Percentiles rank a stretch among this genome's conserved stretches.
Evolutionary conservation across 2,329 filamentous ascomycete species (phyloP).

Genomic region (Aspergillus melleus): DNA sequence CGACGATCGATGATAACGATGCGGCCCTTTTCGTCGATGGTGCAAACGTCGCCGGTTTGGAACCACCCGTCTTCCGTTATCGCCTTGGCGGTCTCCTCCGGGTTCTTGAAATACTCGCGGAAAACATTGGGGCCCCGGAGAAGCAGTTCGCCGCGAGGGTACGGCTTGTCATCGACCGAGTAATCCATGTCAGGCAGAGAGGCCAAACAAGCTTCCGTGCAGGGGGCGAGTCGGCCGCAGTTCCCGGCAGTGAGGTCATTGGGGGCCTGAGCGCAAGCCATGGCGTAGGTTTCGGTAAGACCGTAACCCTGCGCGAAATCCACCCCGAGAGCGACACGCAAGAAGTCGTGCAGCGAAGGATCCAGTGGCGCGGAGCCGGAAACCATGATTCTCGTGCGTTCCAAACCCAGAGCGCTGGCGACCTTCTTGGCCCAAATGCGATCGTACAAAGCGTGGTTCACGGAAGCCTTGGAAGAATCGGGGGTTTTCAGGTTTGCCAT

Average conservation of each 20-base stretch:
- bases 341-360: slow-evolving; percentile 81
- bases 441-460: slow-evolving; percentile 50
- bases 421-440: slow-evolving; percentile 92
- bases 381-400: slow-evolving; percentile 71
- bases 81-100: slow-evolving; percentile 79
- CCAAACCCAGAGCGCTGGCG: slow-evolving; percentile 75
- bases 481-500: slow-evolving; percentile 73
- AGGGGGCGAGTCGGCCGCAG: slow-evolving; percentile 71
- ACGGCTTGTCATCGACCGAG: slow-evolving; percentile 78
- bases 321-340: slow-evolving; percentile 78
- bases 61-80: slow-evolving; percentile 94
- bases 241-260: slow-evolving; percentile 76
- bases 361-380: slow-evolving; percentile 91
- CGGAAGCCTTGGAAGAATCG: slow-evolving; percentile 68
- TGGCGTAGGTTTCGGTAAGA: slow-evolving; percentile 88
- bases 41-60: slow-evolving; percentile 88
- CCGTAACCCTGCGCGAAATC: slow-evolving; percentile 86
- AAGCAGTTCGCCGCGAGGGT: slow-evolving; percentile 86
- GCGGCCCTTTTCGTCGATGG: slow-evolving; percentile 79
- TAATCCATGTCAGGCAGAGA: slow-evolving; percentile 97
- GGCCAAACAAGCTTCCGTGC: slow-evolving; percentile 73
- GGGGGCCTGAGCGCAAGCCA: slow-evolving; percentile 66
- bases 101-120: slow-evolving; percentile 84
- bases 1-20: slow-evolving; percentile 93
- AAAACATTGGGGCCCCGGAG: slow-evolving; percentile 80